These are phyloP conservation scores for Mortierella claussenii DNA, from an alignment of 192 early-diverging fungal species.

Conservation along the genomic window DNA sequence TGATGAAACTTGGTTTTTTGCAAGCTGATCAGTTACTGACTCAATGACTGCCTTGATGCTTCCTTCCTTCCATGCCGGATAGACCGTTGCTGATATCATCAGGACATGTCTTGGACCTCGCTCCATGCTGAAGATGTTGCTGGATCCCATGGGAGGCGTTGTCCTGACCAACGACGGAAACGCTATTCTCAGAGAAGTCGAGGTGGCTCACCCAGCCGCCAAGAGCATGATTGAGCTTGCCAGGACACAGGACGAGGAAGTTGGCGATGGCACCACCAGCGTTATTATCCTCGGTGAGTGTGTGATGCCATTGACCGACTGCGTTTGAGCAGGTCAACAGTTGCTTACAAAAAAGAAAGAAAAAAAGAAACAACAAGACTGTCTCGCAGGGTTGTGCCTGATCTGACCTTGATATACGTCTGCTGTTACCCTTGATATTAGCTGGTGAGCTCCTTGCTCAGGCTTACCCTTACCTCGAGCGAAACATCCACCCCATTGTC, in stretches of 20 bases:
- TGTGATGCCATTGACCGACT: too few species aligned
- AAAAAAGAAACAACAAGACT: too few species aligned
- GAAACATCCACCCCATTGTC: constrained; percentile 98
- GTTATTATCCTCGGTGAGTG: constrained; percentile 95
- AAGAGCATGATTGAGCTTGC: constrained; percentile 99
- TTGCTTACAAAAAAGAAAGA: too few species aligned
- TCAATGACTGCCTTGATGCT: too few species aligned
- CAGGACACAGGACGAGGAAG: constrained; percentile 99
- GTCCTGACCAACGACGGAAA: constrained; percentile 99
- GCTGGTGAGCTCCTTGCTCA: constrained; percentile 96
- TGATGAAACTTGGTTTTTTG: too few species aligned
- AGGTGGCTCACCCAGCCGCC: constrained; percentile 99
- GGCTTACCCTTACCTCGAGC: constrained; percentile 92
- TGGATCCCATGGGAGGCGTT: constrained; percentile 99
- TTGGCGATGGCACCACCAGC: constrained; percentile 98
- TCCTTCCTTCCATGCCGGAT: constrained; percentile 2
- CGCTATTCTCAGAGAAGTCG: constrained; percentile 97
- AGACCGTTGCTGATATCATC: constrained; percentile 98
- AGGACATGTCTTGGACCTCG: constrained; percentile 98
- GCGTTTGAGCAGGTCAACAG: too few species aligned
- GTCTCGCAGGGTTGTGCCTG: too few species aligned
- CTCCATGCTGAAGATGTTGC: constrained; percentile 99
- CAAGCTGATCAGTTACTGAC: neutral
- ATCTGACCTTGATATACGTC: too few species aligned
- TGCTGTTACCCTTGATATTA: too few species aligned